These are phyloP conservation scores for Zygosaccharomyces kombuchaensis DNA, from an alignment of 805 yeast species.

Conservation along the genomic window DNA sequence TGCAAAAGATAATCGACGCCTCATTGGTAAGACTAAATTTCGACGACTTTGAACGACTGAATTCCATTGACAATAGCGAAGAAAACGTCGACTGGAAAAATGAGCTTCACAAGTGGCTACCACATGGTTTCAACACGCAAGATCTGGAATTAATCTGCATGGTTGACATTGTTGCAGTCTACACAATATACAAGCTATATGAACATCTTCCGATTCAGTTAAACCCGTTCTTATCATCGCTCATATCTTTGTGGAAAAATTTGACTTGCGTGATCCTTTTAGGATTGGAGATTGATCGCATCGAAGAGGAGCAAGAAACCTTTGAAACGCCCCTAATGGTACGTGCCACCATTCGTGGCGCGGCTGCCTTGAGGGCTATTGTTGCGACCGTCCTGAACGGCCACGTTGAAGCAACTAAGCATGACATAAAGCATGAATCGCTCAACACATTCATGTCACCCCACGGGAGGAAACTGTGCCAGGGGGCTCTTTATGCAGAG, in stretches of 20 bases:
- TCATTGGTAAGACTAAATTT: constrained; percentile 26
- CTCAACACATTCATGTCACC: constrained; percentile 61
- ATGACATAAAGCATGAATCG: constrained; percentile 58
- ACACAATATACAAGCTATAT: constrained; percentile 44
- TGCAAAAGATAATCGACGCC: constrained; percentile 27
- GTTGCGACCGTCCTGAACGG: constrained; percentile 58
- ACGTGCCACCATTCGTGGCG: constrained; percentile 52
- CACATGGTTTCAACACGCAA: constrained; percentile 35
- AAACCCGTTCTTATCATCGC: constrained; percentile 59
- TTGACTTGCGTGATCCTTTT: constrained; percentile 55
- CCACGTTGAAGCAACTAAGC: constrained; percentile 39
- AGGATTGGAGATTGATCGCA: constrained; percentile 58
- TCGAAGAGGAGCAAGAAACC: constrained; percentile 40
- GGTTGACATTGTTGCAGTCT: constrained; percentile 41
- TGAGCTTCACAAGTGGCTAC: constrained; percentile 37
- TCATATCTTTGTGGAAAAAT: constrained; percentile 61
- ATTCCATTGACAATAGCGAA: constrained; percentile 21
- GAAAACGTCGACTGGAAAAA: constrained; percentile 26
- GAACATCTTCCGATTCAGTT: constrained; percentile 34
- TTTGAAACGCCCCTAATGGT: constrained; percentile 44
- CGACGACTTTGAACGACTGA: constrained; percentile 24
- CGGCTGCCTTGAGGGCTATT: constrained; percentile 58
- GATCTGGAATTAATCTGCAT: constrained; percentile 45
- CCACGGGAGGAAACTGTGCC: constrained; percentile 54
- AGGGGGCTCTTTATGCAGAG: constrained; percentile 57